Conservation (phyloP, 306 rosid species). For the Prunus salicina region DNA sequence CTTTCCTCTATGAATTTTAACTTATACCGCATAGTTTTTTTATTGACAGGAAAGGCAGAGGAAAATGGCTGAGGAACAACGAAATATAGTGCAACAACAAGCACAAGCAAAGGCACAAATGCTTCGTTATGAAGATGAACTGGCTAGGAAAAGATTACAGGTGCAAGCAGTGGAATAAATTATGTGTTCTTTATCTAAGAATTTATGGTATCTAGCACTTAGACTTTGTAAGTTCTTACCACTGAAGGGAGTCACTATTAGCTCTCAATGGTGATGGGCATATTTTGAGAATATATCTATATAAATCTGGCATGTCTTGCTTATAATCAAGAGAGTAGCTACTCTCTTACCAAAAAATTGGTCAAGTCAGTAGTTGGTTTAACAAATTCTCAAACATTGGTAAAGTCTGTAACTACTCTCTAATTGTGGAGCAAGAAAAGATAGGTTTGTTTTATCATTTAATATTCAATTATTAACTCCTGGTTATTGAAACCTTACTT, state of each 20-base stretch:
- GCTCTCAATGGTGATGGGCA: not conserved
- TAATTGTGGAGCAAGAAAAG: not conserved
- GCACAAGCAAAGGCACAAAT: slow-evolving; percentile 84
- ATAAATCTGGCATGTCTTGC: not conserved
- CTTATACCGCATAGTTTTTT: slow-evolving; percentile 6
- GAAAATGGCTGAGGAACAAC: slow-evolving; percentile 82
- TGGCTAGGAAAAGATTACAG: slow-evolving; percentile 90
- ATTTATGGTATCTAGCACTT: not conserved
- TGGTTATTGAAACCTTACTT: not conserved
- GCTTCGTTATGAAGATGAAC: slow-evolving; percentile 77
- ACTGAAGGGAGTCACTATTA: not conserved
- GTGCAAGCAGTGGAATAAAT: slow-evolving; percentile 36
- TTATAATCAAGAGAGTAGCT: not conserved
- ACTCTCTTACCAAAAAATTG: not conserved
- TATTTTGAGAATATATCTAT: not conserved
- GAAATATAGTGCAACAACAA: slow-evolving; percentile 75
- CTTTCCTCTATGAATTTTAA: slow-evolving; percentile 10
- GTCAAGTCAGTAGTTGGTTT: slow-evolving; percentile 15
- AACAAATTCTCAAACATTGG: not conserved
- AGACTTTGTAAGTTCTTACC: slow-evolving; percentile 4
- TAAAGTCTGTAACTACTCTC: not conserved
- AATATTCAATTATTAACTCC: not conserved
- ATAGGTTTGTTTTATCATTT: not conserved
- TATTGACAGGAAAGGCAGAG: slow-evolving; percentile 67
- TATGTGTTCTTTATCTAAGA: not conserved